A percentile compares a stretch with the other conserved stretches of the same genome.
Conservation (phyloP, 805 yeast species). For the Metschnikowia santaceciliae region DNA sequence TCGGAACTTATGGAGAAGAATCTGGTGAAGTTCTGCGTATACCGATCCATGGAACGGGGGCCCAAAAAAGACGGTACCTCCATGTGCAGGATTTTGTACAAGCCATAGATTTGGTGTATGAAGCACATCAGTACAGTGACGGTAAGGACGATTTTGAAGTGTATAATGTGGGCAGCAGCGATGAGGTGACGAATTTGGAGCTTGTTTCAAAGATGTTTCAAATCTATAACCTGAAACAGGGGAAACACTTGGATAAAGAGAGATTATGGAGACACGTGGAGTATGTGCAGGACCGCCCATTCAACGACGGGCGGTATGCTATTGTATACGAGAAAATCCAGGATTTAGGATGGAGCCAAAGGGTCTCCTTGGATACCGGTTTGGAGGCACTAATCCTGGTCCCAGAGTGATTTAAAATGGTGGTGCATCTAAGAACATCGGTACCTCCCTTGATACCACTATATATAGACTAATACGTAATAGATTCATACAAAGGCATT, state of each 20-base stretch:
- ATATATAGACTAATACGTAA: too few species aligned
- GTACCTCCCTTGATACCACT: too few species aligned
- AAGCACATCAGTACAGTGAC: background rate
- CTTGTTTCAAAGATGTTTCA: slow-evolving; percentile 21
- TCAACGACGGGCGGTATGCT: slow-evolving; percentile 31
- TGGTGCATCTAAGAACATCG: too few species aligned
- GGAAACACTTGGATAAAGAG: background rate
- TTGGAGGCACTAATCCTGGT: slow-evolving; percentile 11
- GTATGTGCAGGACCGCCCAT: slow-evolving; percentile 28
- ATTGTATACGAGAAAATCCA: slow-evolving; percentile 22
- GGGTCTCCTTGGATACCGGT: slow-evolving; percentile 21
- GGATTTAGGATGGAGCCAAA: slow-evolving; percentile 31
- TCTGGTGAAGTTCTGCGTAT: slow-evolving; percentile 19
- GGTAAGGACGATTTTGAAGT: slow-evolving; percentile 15
- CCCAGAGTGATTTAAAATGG: background rate
- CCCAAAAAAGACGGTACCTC: slow-evolving; percentile 40
- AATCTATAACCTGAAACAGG: slow-evolving; percentile 1
- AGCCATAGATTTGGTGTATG: slow-evolving; percentile 35
- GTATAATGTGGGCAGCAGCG: slow-evolving; percentile 18
- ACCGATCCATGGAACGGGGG: slow-evolving; percentile 48
- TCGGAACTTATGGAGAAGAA: background rate
- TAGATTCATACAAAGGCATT: too few species aligned
- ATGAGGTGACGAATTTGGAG: slow-evolving; percentile 15
- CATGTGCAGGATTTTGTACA: slow-evolving; percentile 39
- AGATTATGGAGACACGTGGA: slow-evolving; percentile 16